A percentile compares a stretch with the other conserved stretches of the same genome.
Evolutionary conservation across 1,284 basidiomycete genomes (phyloP).

Genomic region (Schizophyllum commune): DNA sequence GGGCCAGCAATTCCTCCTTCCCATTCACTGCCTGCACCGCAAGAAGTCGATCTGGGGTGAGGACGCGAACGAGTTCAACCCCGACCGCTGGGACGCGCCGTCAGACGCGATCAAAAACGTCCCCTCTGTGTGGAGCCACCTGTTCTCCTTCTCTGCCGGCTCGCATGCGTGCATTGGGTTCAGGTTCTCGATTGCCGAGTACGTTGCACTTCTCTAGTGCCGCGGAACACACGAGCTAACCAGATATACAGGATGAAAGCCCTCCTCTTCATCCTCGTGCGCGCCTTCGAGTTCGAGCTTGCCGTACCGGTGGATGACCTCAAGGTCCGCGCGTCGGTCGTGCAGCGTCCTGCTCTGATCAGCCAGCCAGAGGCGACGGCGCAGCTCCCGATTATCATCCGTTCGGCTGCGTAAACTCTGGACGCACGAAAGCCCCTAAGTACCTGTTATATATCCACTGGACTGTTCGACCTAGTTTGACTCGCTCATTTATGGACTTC

Average conservation of each 20-base stretch:
- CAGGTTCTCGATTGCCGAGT: slow-evolving; percentile 7
- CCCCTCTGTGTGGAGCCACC: slow-evolving; percentile 39
- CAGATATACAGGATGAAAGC: not conserved
- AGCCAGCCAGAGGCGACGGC: not conserved
- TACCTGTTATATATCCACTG: too few species aligned
- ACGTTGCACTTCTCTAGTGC: not conserved
- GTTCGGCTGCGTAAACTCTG: not conserved
- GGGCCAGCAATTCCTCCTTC: slow-evolving; percentile 17
- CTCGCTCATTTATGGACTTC: too few species aligned
- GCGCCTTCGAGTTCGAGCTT: slow-evolving; percentile 7
- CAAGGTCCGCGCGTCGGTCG: not conserved
- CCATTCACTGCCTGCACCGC: slow-evolving; percentile 17
- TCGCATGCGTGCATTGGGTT: slow-evolving; percentile 13
- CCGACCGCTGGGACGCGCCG: slow-evolving; percentile 49
- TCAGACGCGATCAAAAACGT: slow-evolving; percentile 37
- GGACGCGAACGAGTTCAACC: slow-evolving; percentile 28
- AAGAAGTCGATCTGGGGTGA: slow-evolving; percentile 21
- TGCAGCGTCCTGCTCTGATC: slow-evolving; percentile 5
- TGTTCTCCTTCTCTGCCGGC: slow-evolving; percentile 8
- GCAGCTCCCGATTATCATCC: slow-evolving; percentile 2
- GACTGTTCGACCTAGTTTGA: too few species aligned
- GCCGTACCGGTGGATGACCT: not conserved
- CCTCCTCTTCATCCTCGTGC: slow-evolving; percentile 6
- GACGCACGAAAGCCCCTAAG: too few species aligned
- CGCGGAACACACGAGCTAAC: not conserved